A percentile compares a stretch with the other conserved stretches of the same genome.
Conservation (phyloP, 805 yeast genomes). For the Schizosaccharomyces octosporus region DNA sequence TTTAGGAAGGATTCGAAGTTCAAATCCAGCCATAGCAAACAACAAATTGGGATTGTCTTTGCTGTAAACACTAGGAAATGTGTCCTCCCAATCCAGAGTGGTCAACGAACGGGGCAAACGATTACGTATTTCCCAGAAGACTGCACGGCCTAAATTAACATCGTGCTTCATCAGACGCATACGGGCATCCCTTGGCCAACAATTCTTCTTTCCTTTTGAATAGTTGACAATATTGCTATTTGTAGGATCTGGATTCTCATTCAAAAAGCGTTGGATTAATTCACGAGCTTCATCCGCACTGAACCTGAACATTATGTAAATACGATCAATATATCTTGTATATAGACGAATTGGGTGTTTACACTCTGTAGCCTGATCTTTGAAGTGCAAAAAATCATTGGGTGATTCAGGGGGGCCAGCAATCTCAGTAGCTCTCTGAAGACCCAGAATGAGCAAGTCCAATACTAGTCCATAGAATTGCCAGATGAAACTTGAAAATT, state of each 20-base stretch:
- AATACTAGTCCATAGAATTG: slow-evolving; percentile 75
- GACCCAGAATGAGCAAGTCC: slow-evolving; percentile 62
- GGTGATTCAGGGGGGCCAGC: slow-evolving; percentile 53
- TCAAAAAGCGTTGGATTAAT: slow-evolving; percentile 44
- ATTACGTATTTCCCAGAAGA: slow-evolving; percentile 66
- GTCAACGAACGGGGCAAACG: slow-evolving; percentile 59
- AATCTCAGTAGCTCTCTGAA: slow-evolving; percentile 63
- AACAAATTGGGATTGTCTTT: slow-evolving; percentile 70
- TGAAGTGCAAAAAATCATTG: slow-evolving; percentile 54
- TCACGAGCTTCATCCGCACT: slow-evolving; percentile 49
- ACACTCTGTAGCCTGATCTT: slow-evolving; percentile 30
- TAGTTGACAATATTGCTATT: slow-evolving; percentile 68
- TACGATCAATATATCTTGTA: slow-evolving; percentile 58
- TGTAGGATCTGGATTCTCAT: slow-evolving; percentile 81
- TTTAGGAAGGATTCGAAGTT: slow-evolving; percentile 67
- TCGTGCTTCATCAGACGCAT: slow-evolving; percentile 81
- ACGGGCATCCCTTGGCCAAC: slow-evolving; percentile 86
- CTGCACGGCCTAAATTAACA: slow-evolving; percentile 77
- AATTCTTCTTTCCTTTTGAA: slow-evolving; percentile 41
- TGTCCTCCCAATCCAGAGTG: slow-evolving; percentile 49
- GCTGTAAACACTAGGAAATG: slow-evolving; percentile 72
- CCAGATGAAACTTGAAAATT: slow-evolving; percentile 66
- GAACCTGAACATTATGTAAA: slow-evolving; percentile 59
- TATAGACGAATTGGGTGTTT: slow-evolving; percentile 59
- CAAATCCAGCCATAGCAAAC: slow-evolving; percentile 87